Base-by-base conservation (phyloP, 352 stramenopile genomes). In the Phytopythium delawarense region DNA sequence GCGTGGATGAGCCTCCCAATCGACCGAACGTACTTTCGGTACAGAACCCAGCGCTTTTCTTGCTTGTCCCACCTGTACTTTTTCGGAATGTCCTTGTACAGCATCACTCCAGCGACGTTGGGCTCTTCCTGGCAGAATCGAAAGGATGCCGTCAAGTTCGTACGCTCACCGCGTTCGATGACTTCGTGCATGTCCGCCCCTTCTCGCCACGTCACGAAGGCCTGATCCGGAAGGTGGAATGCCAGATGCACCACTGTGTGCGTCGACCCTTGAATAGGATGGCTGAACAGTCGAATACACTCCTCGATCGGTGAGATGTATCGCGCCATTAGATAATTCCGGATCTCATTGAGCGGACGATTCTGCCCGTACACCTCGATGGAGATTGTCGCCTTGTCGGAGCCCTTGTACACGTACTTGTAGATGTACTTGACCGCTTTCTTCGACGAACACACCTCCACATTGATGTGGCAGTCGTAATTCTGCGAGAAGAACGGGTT, bases 381-480 rank as follows among this genome's bases (percentile, higher is more conserved):
- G 5, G 59, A 73, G 12, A 72, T 34, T 2, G 68, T 59, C 16
- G 62, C 57, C 13, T 46, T 73, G 35, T 89, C 76, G 5, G 67
- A 57, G 4, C 79, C 72, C 61, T 84, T 89, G 66, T 81, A 84
- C 2, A 84, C 65, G 49, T 92, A 88, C 53, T 80, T 74, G 70
- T 79, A 78, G 0, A 93, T 42, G 57, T 89, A 87, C 64, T 87
- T 87, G 34, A 85, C 32, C 0, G 74, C 69, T 7, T 32, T 52
- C 23, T 75, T 61, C 18, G 63, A 64, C 2, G 53, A 59, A 56
- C 76, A 81, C 4, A 86, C 72, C 51, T 89, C 71, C 5, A 87
- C 65, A 59, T 82, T 86, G 61, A 83, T 80, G 61, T 89, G 83
- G 30, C 73, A 84, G n/a, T 78, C 58, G 56, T 72, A 91, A 60